phyloP scores from a whole-genome alignment of 345 rosid genomes.

The Kandelia obovata region DNA sequence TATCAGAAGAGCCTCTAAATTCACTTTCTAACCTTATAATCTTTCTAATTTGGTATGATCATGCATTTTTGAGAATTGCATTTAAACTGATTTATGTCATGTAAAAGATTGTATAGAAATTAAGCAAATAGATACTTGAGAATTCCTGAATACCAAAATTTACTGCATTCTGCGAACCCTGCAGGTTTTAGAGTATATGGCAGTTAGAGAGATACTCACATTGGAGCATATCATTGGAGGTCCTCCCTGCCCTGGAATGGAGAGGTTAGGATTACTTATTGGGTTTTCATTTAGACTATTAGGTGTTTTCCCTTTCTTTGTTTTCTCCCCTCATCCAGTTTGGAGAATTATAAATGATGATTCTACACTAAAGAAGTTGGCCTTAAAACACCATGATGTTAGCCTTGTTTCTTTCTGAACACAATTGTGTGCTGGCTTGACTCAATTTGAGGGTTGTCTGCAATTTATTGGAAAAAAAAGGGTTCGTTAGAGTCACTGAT shows the following conservation, averaged over 20 bases:
- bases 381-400: neutral
- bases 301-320: neutral
- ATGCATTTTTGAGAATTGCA: neutral
- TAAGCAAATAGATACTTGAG: neutral
- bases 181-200: conserved; percentile 93
- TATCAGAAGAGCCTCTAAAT: neutral
- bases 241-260: conserved; percentile 90
- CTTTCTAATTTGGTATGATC: neutral
- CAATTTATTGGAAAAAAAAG: too few species aligned
- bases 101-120: neutral
- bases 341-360: neutral
- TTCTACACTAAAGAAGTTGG: neutral
- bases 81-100: conserved; percentile 1
- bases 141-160: neutral
- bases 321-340: neutral
- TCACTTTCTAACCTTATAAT: neutral
- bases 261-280: conserved; percentile 47
- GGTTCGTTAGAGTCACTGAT: too few species aligned
- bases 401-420: neutral
- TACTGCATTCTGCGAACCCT: conserved; percentile 13
- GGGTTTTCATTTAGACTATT: conserved; percentile 9
- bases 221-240: conserved; percentile 69
- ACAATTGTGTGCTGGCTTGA: neutral
- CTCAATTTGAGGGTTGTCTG: neutral
- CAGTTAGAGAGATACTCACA: conserved; percentile 71